Conservation (phyloP, 257 asterid species). For the Solanum lycopersicoides region DNA sequence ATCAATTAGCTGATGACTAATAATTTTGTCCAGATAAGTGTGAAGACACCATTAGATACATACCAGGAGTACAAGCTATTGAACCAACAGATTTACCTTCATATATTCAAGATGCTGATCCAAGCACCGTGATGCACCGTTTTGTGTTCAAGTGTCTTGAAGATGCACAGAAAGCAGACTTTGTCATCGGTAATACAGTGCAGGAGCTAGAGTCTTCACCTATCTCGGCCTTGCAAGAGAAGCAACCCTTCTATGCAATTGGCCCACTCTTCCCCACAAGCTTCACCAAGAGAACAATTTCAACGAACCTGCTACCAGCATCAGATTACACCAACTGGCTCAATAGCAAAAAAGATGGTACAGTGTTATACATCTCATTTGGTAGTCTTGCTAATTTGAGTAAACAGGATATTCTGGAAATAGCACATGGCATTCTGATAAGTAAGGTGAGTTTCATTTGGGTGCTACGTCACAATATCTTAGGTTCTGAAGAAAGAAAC, state of each 20-base stretch:
- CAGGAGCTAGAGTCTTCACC: conserved; percentile 14
- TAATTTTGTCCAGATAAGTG: not conserved
- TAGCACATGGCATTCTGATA: conserved; percentile 6
- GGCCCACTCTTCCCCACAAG: conserved; percentile 9
- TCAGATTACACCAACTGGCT: conserved; percentile 11
- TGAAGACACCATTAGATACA: conserved; percentile 5
- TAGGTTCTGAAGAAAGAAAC: not conserved
- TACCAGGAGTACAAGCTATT: conserved; percentile 10
- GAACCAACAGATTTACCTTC: conserved; percentile 5
- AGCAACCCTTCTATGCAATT: conserved; percentile 2
- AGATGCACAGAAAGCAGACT: conserved; percentile 6
- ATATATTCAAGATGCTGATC: not conserved
- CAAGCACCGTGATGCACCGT: not conserved
- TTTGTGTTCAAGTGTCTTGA: conserved; percentile 5
- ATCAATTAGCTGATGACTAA: not conserved
- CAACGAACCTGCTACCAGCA: conserved; percentile 1
- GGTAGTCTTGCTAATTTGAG: conserved; percentile 4
- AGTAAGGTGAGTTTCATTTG: conserved; percentile 8
- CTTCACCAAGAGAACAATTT: not conserved
- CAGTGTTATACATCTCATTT: conserved; percentile 17
- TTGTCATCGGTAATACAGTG: conserved; percentile 9
- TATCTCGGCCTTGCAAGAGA: not conserved
- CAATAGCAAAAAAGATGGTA: not conserved
- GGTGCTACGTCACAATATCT: conserved; percentile 11
- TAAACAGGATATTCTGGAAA: conserved; percentile 4